Evolutionary conservation across 1,284 basidiomycete species (phyloP), one percentile per base, ranked within the genome.

Genomic region (Apiotrichum domesticum): DNA sequence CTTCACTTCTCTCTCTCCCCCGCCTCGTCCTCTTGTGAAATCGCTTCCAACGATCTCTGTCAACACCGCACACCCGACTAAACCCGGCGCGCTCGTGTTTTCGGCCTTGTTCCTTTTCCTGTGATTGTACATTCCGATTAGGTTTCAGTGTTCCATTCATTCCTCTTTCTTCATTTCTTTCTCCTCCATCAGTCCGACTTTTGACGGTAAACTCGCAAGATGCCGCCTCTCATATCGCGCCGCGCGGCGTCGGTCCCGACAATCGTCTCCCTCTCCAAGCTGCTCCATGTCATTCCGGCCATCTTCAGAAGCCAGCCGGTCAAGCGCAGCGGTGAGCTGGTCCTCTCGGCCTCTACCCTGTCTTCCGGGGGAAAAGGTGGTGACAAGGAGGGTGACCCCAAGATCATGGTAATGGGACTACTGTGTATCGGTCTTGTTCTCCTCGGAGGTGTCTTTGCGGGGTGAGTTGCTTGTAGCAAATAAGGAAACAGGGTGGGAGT

Each of bases 371-470:
- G 46, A 1, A 35, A 44, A 4, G 64, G 65, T 14, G 70, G 67
- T 2, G 70, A 71, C 46, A 72, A 75, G 43, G 69, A 71, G 10
- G 67, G 67, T 49, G 69, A 69, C 47, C 29, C 77, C 0, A 66
- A 67, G 11, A 79, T 89, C 73, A 86, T 82, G 80, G 82, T 79
- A 65, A 88, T 89, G 71, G 75, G 92, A 35, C 59, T 82, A 33
- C 74, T 89, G 55, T 87, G 87, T 59, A 77, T 79, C 6, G 71
- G 76, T 1, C 80, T 94, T 34, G 88, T 93, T 10, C 76, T 94
- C 1, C 77, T 83, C 0, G 90, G 90, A 13, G 90, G 90, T 55
- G 85, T 89, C 10, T 92, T 94, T 72, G 87, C 90, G 34, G 90
- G 90, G 89, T 88, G 58, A 59, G 85, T 79, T 13, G 35, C 21